Conservation (phyloP, 192 early-diverging fungal genomes). For the Linnemannia hyalina region DNA sequence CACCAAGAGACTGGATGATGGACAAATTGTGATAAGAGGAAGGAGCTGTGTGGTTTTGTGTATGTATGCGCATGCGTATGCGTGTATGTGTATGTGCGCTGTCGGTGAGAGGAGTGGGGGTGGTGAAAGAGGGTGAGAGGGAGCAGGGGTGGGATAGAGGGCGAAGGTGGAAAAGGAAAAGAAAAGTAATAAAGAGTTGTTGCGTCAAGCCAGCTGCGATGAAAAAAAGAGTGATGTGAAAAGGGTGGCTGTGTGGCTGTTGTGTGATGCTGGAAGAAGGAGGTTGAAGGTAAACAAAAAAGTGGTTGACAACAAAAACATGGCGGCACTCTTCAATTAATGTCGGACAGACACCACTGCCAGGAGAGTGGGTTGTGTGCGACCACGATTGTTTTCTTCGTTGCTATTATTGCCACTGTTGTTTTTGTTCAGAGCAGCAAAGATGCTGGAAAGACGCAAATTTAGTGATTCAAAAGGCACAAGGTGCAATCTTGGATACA, state of each 20-base stretch:
- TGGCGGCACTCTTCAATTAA: neutral
- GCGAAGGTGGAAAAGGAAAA: neutral
- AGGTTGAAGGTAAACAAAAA: neutral
- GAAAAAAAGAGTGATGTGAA: neutral
- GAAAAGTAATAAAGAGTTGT: neutral
- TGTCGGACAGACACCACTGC: neutral
- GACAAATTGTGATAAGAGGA: neutral
- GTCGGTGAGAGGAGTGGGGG: neutral
- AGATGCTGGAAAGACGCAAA: neutral
- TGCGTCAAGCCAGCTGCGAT: neutral
- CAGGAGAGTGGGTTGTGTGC: neutral
- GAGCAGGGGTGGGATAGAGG: neutral
- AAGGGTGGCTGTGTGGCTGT: conserved; percentile 6
- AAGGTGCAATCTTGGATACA: too few species aligned
- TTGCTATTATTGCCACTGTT: neutral
- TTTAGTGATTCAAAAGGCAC: neutral
- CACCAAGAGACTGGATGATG: neutral
- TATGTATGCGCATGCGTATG: neutral
- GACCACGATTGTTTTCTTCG: neutral
- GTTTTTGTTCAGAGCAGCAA: too few species aligned
- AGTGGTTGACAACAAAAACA: neutral
- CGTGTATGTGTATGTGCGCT: neutral
- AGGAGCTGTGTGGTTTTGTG: neutral
- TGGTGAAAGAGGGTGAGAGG: neutral
- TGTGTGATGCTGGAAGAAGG: neutral